A percentile compares a stretch with the other conserved stretches of the same genome.
phyloP scores from a whole-genome alignment of 192 early-diverging fungal genomes.

The Allomyces macrogynus region DNA sequence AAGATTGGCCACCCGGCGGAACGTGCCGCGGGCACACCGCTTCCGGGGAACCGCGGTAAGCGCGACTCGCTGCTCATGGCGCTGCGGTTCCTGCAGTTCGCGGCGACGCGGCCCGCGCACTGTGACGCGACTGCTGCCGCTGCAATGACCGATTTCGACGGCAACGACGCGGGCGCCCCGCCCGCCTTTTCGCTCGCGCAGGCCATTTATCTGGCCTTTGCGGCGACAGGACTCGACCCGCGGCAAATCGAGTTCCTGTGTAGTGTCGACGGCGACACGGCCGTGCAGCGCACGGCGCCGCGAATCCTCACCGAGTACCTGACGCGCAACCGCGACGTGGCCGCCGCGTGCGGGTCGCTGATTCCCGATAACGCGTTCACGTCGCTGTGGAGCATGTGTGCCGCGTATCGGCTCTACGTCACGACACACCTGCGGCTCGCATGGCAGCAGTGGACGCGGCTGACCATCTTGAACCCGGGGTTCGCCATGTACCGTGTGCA shows the following conservation, averaged over 20 bases:
- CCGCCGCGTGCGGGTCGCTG: not conserved
- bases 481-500: not conserved
- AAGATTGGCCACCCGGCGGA: slow-evolving; percentile 81
- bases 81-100: not conserved
- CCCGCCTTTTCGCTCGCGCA: not conserved
- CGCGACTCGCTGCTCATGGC: slow-evolving; percentile 84
- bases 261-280: not conserved
- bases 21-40: slow-evolving; percentile 19
- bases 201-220: not conserved
- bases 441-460: not conserved
- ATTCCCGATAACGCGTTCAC: not conserved
- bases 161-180: too few relatives aligned
- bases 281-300: not conserved
- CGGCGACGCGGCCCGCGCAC: not conserved
- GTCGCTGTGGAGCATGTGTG: not conserved
- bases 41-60: slow-evolving; percentile 88
- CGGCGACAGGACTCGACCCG: not conserved
- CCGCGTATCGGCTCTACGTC: not conserved
- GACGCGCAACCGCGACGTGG: not conserved
- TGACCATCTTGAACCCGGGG: not conserved
- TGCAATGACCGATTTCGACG: too few relatives aligned
- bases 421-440: not conserved
- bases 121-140: too few relatives aligned
- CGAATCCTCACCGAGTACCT: not conserved
- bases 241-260: not conserved